A percentile compares a stretch with the other conserved stretches of the same genome.
These are phyloP conservation scores for Malus hybrid DNA, from an alignment of 331 rosid genomes.

Conservation along the genomic window DNA sequence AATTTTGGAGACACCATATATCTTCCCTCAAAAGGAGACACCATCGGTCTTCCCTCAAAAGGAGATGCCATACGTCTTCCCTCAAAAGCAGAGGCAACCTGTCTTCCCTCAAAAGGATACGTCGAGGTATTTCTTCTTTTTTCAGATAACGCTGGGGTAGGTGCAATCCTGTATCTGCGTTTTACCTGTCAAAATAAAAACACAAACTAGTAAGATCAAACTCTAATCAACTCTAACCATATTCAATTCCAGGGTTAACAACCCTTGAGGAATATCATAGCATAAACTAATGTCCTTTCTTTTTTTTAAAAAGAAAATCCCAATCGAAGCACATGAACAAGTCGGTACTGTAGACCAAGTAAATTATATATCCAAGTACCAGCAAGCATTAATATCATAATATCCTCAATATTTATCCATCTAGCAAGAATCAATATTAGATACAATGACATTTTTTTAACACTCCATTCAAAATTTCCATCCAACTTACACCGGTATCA, in stretches of 20 bases:
- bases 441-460: background rate
- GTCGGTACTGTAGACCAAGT: background rate
- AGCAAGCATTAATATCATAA: background rate
- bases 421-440: background rate
- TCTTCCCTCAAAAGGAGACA: too few species aligned
- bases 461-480: background rate
- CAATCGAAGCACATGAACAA: background rate
- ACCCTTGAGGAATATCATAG: background rate
- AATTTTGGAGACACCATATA: constrained; percentile 32
- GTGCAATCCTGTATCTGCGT: constrained; percentile 71
- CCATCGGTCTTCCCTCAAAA: constrained; percentile 33
- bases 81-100: constrained; percentile 24
- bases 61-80: constrained; percentile 50
- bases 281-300: background rate
- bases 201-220: background rate
- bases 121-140: constrained; percentile 32
- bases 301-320: background rate
- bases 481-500: background rate
- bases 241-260: background rate
- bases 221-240: background rate
- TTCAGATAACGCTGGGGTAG: constrained; percentile 37
- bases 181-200: constrained; percentile 51
- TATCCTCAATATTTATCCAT: background rate
- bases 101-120: constrained; percentile 50
- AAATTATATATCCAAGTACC: background rate